Evolutionary conservation across 345 rosid species (phyloP), one percentile per base, ranked within the genome.

Genomic region (Pistacia integerrima): DNA sequence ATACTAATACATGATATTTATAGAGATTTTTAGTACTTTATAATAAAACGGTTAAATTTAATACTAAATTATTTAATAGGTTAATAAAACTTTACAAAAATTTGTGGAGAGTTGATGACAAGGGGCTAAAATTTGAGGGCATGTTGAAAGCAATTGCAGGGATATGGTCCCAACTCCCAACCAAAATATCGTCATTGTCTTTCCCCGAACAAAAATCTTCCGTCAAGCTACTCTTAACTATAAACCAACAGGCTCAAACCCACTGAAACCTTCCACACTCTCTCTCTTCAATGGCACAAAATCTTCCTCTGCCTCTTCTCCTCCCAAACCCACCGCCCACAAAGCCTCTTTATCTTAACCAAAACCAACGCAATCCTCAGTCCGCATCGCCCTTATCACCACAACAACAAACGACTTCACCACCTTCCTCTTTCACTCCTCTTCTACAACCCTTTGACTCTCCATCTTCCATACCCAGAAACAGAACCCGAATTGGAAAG

Each of bases 271-370:
- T 48, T 16, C 57, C 69, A 64, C 51, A 20, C 73, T 38, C 57
- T 64, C 30, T 62, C 61, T 11, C 73, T 74, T 74, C 76, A 76
- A 95, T 95, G 99, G 92, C 94, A 17, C 93, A 91, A 73, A 95
- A 85, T 69, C 81, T 91, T 22, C 88, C 92, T 69, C 85, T 89
- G 0, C 95, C 97, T 56, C 94, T 91, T 73, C 85, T 91, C 74
- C 86, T 93, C 68, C 93, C 94, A 2, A 87, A 33, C 52, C 90
- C 84, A 4, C 88, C 91, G 4, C 84, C 92, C 10, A 36, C 89
- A 14, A 94, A 88, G 80, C 82, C 90, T 61, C 68, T 77, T 28
- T 77, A 77, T 65, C 80, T 84, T 67, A 54, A 65, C 84, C 90
- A 83, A 54, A 74, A 75, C 78, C 78, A 75, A 17, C 77, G 62